These are phyloP conservation scores for Pouteria campechiana DNA, from an alignment of 179 eudicot species.

Conservation along the genomic window DNA sequence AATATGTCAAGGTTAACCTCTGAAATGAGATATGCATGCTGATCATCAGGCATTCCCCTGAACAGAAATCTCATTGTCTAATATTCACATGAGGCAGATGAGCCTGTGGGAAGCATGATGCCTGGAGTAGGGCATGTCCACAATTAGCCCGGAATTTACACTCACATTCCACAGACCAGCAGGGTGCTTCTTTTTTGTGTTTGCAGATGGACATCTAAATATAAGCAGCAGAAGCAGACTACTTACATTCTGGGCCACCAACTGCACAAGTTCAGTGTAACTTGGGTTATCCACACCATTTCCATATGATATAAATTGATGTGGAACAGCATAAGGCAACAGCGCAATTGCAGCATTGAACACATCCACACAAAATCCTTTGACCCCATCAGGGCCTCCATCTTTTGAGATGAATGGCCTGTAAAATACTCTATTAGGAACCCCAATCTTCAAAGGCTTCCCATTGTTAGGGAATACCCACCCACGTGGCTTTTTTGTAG, in stretches of 20 bases:
- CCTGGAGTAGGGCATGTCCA: no score
- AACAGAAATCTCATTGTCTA: neutral
- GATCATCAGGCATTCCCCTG: neutral
- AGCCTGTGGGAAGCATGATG: no score
- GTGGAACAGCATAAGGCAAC: conserved; percentile 71
- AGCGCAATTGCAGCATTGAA: conserved; percentile 67
- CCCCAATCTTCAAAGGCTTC: conserved; percentile 33
- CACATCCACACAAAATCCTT: conserved; percentile 76
- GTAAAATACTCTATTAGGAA: conserved; percentile 37
- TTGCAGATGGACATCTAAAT: neutral
- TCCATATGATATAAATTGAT: conserved; percentile 41
- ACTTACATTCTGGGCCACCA: conserved; percentile 62
- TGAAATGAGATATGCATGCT: no score
- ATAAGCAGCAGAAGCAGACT: neutral
- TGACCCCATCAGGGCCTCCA: conserved; percentile 41
- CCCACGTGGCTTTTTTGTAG: conserved; percentile 27
- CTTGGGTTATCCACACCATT: conserved; percentile 55
- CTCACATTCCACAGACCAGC: neutral
- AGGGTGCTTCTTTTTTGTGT: no score
- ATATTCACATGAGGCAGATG: no score
- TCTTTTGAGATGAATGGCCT: conserved; percentile 37
- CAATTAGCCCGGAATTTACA: no score
- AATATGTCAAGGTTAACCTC: no score
- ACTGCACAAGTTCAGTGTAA: conserved; percentile 38
- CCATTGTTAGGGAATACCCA: conserved; percentile 56